phyloP scores from a whole-genome alignment of 2,329 filamentous ascomycete genomes.

The Fusarium acutatum region DNA sequence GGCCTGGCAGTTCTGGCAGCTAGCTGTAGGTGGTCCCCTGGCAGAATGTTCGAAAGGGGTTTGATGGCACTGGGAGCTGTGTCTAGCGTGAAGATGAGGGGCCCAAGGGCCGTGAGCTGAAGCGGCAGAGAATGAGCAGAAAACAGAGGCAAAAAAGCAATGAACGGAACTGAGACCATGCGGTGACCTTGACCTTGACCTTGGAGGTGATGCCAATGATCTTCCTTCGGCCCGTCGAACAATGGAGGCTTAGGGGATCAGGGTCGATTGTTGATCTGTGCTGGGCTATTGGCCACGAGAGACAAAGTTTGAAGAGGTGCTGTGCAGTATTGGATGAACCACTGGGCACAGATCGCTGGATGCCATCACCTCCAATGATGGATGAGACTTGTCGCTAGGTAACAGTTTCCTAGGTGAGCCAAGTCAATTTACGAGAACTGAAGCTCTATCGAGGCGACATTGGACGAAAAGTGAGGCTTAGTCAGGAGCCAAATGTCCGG shows the following conservation, averaged over 20 bases:
- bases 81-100: conserved; percentile 32
- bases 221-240: conserved; percentile 5
- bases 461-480: background rate
- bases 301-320: background rate
- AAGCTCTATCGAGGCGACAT: background rate
- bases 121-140: conserved; percentile 2
- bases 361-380: conserved; percentile 14
- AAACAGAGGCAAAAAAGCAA: background rate
- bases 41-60: conserved; percentile 22
- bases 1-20: conserved; percentile 28
- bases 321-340: background rate
- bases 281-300: conserved; percentile 3
- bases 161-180: background rate
- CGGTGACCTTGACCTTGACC: background rate
- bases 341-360: conserved; percentile 13
- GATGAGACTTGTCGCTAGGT: background rate
- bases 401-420: conserved; percentile 6
- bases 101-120: background rate
- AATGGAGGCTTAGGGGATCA: background rate
- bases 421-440: conserved; percentile 4
- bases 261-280: conserved; percentile 6
- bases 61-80: conserved; percentile 27
- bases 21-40: conserved; percentile 21
- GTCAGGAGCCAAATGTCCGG: background rate
- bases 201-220: background rate